Evolutionary conservation across 2,329 filamentous ascomycete genomes (phyloP), one percentile per base, ranked within the genome.

Genomic region (Trichoderma semiorbis): DNA sequence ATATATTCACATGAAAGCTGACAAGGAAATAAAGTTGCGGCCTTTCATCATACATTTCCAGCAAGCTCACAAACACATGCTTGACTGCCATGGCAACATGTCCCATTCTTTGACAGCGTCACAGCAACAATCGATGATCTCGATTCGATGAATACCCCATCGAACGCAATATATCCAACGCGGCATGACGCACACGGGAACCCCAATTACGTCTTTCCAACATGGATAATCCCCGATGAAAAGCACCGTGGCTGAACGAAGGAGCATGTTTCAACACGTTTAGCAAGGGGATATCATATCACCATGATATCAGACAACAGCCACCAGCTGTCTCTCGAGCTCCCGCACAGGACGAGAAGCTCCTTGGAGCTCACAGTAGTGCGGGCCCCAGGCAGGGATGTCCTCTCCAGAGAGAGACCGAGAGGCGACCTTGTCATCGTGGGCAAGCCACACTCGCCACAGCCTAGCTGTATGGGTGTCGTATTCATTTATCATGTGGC

Each of bases 401-500:
- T 24, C 53, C 65, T 32, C 34, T 14, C 36, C n/a, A 43, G 53
- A 39, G 53, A 60, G 28, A 50, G 34, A 39, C 57, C 66, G 36
- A 69, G 67, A 36, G 26, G 21, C 57, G 67, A 69, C 36, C 57
- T 69, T 24, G 24, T 61, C 39, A 5, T 47, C 53, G 47, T 34
- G 16, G 39, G 28, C 57, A 64, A 70, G 68, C 69, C 50, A 66
- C 50, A 71, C 32, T 65, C 26, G 62, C 61, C 69, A 71, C 69
- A 60, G 36, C n/a, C 61, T 65, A 69, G 34, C 24, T 61, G 36
- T 10, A 39, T n/a, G 26, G 69, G 69, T 60, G 50, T 71, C 50
- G 69, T 58, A 26, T 71, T 66, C 61, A 65, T 66, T 60, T 71
- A 66, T 65, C 50, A 66, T 65, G 61, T 71, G 69, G 61, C 69